phyloP scores from a whole-genome alignment of 1,139 yeast genomes.

The Zhuliangozyma blackwelliae region DNA sequence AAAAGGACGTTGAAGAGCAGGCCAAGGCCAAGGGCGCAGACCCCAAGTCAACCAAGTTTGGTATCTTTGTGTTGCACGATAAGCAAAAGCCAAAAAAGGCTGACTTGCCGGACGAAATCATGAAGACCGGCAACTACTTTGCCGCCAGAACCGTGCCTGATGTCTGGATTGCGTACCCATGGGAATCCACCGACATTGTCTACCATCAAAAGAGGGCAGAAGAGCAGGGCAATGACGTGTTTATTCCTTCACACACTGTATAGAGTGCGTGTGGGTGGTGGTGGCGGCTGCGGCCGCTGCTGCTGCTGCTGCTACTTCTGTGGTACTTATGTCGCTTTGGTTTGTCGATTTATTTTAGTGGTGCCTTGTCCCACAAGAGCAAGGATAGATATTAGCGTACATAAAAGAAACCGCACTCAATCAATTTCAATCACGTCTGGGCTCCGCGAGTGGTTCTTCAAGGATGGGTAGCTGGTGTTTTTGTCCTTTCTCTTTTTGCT shows the following conservation, averaged over 20 bases:
- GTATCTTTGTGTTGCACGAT: conserved; percentile 90
- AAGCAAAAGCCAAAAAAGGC: conserved; percentile 88
- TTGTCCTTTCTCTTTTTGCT: conserved; percentile 69
- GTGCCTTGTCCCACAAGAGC: too few relatives aligned
- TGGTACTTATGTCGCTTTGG: too few relatives aligned
- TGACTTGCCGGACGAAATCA: conserved; percentile 60
- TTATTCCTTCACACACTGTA: conserved; percentile 34
- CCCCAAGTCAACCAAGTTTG: conserved; percentile 65
- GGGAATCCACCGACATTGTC: conserved; percentile 92
- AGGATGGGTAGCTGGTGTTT: conserved; percentile 37
- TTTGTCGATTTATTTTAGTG: too few relatives aligned
- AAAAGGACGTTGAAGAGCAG: conserved; percentile 69
- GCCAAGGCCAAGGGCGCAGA: conserved; percentile 47
- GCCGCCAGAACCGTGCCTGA: conserved; percentile 93
- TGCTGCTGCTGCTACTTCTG: too few relatives aligned
- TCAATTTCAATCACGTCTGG: conserved; percentile 83
- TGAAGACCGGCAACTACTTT: conserved; percentile 67
- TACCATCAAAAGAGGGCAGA: conserved; percentile 77
- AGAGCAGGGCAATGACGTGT: conserved; percentile 61
- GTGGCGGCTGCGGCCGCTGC: too few relatives aligned
- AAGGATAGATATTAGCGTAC: too few relatives aligned
- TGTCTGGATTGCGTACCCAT: conserved; percentile 95
- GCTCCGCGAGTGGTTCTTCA: conserved; percentile 52
- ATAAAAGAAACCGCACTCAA: too few relatives aligned
- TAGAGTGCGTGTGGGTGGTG: too few relatives aligned